A percentile compares a stretch with the other conserved stretches of the same genome.
These are phyloP conservation scores for Saccharomycopsis crataegensis DNA, from an alignment of 1,139 yeast species.

Conservation along the genomic window DNA sequence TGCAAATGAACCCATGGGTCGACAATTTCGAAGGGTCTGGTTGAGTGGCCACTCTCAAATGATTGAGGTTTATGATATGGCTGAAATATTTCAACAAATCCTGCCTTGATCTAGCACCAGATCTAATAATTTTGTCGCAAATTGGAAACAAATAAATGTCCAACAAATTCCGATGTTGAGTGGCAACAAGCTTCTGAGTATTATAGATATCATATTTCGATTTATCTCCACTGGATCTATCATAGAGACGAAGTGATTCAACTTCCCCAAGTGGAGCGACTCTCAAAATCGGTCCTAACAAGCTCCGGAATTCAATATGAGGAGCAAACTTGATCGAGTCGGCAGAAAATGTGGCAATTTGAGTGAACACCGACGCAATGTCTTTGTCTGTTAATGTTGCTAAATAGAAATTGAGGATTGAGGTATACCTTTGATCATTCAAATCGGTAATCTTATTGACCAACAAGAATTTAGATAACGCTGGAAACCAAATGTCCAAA, in stretches of 20 bases:
- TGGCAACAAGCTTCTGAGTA: slow-evolving; percentile 48
- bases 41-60: slow-evolving; percentile 81
- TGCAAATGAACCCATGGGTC: slow-evolving; percentile 77
- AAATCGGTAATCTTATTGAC: slow-evolving; percentile 32
- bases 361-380: slow-evolving; percentile 55
- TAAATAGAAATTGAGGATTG: slow-evolving; percentile 49
- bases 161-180: slow-evolving; percentile 49
- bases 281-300: slow-evolving; percentile 71
- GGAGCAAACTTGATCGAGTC: slow-evolving; percentile 32
- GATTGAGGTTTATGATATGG: slow-evolving; percentile 67
- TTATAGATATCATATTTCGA: slow-evolving; percentile 38
- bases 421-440: slow-evolving; percentile 41
- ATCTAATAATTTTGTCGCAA: slow-evolving; percentile 69
- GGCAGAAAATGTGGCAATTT: slow-evolving; percentile 48
- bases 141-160: slow-evolving; percentile 56
- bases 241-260: slow-evolving; percentile 33
- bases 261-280: slow-evolving; percentile 64
- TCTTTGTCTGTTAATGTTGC: slow-evolving; percentile 52
- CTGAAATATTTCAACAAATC: slow-evolving; percentile 64
- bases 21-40: slow-evolving; percentile 63
- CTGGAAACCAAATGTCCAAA: slow-evolving; percentile 48
- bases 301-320: slow-evolving; percentile 51
- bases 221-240: slow-evolving; percentile 29
- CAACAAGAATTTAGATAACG: slow-evolving; percentile 28
- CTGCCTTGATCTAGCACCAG: slow-evolving; percentile 56